These are phyloP conservation scores for Neocucurbitaria cava DNA, from an alignment of 2,329 filamentous ascomycete genomes.

Conservation along the genomic window DNA sequence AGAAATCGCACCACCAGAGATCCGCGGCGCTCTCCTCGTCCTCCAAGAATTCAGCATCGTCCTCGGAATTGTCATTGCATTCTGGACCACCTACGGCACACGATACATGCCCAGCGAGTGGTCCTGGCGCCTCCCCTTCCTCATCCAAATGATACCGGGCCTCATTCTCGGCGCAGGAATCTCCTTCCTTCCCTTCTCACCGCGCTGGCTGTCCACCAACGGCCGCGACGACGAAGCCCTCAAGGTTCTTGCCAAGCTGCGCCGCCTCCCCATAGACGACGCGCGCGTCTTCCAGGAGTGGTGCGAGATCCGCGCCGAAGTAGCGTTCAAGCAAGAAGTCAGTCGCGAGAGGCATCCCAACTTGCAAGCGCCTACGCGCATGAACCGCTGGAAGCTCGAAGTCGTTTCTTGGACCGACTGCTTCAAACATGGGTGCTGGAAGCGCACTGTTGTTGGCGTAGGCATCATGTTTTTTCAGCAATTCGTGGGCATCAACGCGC, in stretches of 20 bases:
- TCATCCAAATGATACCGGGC: conserved; percentile 55
- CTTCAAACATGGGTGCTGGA: conserved; percentile 55
- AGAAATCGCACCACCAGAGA: conserved; percentile 59
- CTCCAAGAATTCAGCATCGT: conserved; percentile 58
- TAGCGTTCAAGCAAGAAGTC: conserved; percentile 59
- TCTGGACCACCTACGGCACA: conserved; percentile 63
- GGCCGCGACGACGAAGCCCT: conserved; percentile 57
- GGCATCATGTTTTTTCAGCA: conserved; percentile 56
- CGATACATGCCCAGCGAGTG: conserved; percentile 51
- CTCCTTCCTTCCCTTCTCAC: conserved; percentile 61
- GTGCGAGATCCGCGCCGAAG: conserved; percentile 62
- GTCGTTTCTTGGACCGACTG: conserved; percentile 56
- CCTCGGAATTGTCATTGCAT: conserved; percentile 58
- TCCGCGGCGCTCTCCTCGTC: conserved; percentile 58
- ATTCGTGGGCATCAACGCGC: conserved; percentile 51
- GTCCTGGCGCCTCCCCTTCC: conserved; percentile 57
- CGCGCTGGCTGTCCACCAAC: conserved; percentile 59
- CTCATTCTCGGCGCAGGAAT: conserved; percentile 52
- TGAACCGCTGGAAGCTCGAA: conserved; percentile 53
- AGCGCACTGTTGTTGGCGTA: conserved; percentile 51
- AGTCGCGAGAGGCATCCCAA: conserved; percentile 48
- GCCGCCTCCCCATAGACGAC: conserved; percentile 58
- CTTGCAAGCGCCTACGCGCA: conserved; percentile 35
- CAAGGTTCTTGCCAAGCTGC: conserved; percentile 56
- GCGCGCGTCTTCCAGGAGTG: conserved; percentile 60